These are phyloP conservation scores for Calendula officinalis DNA, from an alignment of 129 eudicot species.

Conservation along the genomic window DNA sequence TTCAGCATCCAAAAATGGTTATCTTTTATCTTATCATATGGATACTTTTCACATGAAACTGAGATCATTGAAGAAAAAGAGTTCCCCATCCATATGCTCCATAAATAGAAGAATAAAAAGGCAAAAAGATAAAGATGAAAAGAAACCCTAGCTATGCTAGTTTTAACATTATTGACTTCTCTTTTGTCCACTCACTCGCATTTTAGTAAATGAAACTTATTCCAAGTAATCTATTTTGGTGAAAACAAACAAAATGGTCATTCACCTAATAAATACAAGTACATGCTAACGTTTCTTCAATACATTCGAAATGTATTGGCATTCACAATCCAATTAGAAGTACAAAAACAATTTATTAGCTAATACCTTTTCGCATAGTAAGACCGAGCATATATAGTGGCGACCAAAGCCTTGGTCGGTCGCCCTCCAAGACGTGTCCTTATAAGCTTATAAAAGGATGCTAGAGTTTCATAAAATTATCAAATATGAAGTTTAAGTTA, in stretches of 20 bases:
- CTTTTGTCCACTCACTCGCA: conserved; percentile 4
- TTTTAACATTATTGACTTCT: conserved; percentile 30
- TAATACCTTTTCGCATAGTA: not conserved
- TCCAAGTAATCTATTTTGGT: not conserved
- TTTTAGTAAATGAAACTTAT: not conserved
- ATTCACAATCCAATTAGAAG: not conserved
- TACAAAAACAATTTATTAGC: not conserved
- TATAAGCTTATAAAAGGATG: too few relatives aligned
- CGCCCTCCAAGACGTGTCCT: too few relatives aligned
- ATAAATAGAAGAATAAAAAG: conserved; percentile 34
- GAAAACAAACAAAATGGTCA: not conserved
- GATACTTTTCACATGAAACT: conserved; percentile 25
- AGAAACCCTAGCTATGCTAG: conserved; percentile 33
- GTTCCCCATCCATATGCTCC: conserved; percentile 20
- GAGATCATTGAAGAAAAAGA: conserved; percentile 16
- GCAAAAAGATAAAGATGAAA: conserved; percentile 31
- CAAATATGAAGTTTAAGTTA: too few relatives aligned
- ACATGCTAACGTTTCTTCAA: not conserved
- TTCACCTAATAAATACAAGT: not conserved
- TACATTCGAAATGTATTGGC: too few relatives aligned
- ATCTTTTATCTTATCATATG: conserved; percentile 30
- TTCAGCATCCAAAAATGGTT: conserved; percentile 18
- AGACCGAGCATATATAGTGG: too few relatives aligned
- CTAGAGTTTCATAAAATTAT: too few relatives aligned
- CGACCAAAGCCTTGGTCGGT: too few relatives aligned